phyloP scores from a whole-genome alignment of 257 asterid species.

The Avicennia marina region DNA sequence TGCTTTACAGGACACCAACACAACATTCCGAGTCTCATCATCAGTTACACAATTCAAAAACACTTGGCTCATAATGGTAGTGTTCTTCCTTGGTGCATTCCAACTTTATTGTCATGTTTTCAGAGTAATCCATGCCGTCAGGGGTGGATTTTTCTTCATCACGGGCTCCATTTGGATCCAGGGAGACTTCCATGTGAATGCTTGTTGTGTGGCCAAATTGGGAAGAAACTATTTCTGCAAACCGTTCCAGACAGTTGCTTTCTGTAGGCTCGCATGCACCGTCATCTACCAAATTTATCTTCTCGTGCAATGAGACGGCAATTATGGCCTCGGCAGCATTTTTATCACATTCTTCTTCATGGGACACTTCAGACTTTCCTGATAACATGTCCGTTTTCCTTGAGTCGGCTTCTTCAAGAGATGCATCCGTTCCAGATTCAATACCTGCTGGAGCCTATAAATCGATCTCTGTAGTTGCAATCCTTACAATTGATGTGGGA shows the following conservation, averaged over 20 bases:
- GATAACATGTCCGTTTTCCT: not conserved
- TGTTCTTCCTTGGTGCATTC: constrained; percentile 42
- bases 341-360: constrained; percentile 38
- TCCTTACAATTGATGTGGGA: constrained; percentile 34
- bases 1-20: no score
- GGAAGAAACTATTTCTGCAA: constrained; percentile 46
- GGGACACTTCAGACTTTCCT: constrained; percentile 8
- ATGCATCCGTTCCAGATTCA: constrained; percentile 24
- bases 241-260: constrained; percentile 41
- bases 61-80: constrained; percentile 12
- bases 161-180: no score
- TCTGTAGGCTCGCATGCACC: constrained; percentile 2
- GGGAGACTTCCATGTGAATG: no score
- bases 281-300: constrained; percentile 7
- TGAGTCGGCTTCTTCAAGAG: constrained; percentile 8
- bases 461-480: constrained; percentile 41
- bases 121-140: constrained; percentile 54
- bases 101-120: constrained; percentile 55
- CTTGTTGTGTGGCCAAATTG: constrained; percentile 10
- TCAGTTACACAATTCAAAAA: constrained; percentile 16
- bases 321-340: constrained; percentile 69
- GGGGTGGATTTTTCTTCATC: constrained; percentile 36
- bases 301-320: constrained; percentile 28
- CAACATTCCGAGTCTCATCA: constrained; percentile 20
- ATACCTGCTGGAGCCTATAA: constrained; percentile 43